Percentiles rank a stretch among this genome's conserved stretches.
Conservation (phyloP, 352 stramenopile genomes). For the Globisporangium spiculum region DNA sequence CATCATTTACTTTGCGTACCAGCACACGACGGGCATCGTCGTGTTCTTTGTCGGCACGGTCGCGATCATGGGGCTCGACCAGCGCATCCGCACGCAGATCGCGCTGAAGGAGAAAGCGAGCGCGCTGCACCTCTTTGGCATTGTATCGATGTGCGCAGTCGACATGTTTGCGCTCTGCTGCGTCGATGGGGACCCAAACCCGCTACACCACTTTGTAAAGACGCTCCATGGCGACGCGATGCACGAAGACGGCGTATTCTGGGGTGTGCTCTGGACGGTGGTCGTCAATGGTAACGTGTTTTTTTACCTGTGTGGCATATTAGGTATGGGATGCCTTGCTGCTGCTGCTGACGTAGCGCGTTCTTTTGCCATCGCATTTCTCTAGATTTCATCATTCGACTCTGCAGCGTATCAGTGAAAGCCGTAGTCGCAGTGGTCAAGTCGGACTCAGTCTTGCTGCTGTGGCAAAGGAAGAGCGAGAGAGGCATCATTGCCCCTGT, state of each 20-base stretch:
- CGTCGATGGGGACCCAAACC: constrained; percentile 62
- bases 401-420: constrained; percentile 61
- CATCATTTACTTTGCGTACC: constrained; percentile 75
- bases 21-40: constrained; percentile 68
- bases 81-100: constrained; percentile 61
- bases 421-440: constrained; percentile 49
- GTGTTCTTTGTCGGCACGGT: constrained; percentile 65
- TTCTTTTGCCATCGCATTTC: background rate
- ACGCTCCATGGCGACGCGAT: constrained; percentile 29
- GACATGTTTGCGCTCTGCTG: constrained; percentile 60
- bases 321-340: background rate
- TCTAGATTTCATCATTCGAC: constrained; percentile 69
- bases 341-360: background rate
- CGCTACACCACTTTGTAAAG: constrained; percentile 44
- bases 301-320: background rate
- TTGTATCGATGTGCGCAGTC: constrained; percentile 52
- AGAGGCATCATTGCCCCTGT: background rate
- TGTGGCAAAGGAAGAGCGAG: constrained; percentile 14
- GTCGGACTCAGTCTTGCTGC: constrained; percentile 32
- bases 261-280: constrained; percentile 71
- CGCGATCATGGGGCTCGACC: constrained; percentile 69
- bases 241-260: constrained; percentile 36
- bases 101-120: constrained; percentile 76
- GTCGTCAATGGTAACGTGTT: constrained; percentile 61
- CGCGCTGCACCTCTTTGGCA: constrained; percentile 40